Evolutionary conservation across 768 basidiomycete species (phyloP).

Genomic region (Suillus spraguei): DNA sequence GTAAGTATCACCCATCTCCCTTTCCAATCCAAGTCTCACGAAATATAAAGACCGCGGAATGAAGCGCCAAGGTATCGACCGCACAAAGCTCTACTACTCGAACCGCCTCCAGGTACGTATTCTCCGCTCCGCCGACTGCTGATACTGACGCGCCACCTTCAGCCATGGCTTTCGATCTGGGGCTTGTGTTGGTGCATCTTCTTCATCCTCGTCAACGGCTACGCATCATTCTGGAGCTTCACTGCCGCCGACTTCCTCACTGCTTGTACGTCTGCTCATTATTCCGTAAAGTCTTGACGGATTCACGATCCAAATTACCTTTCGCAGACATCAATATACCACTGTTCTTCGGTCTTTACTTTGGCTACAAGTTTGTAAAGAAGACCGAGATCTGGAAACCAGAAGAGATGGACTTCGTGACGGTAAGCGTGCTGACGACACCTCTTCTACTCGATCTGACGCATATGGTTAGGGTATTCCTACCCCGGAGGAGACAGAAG

Average conservation of each 20-base stretch:
- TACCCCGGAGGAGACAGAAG: slow-evolving; percentile 16
- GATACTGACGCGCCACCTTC: slow-evolving; percentile 22
- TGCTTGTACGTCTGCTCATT: slow-evolving; percentile 37
- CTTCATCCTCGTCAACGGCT: slow-evolving; percentile 61
- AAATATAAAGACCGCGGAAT: slow-evolving; percentile 58
- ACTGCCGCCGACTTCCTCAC: slow-evolving; percentile 53
- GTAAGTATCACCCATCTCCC: slow-evolving; percentile 39
- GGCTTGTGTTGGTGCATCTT: slow-evolving; percentile 62
- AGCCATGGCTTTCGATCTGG: slow-evolving; percentile 67
- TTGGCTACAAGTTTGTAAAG: slow-evolving; percentile 24
- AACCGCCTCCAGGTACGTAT: slow-evolving; percentile 46
- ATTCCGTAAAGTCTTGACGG: background rate
- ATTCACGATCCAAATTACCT: background rate
- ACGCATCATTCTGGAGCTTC: slow-evolving; percentile 63
- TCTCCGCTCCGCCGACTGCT: background rate
- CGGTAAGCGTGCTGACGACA: slow-evolving; percentile 41
- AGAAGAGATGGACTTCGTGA: slow-evolving; percentile 71
- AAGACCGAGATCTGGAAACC: slow-evolving; percentile 47
- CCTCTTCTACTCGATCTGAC: background rate
- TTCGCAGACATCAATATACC: slow-evolving; percentile 36
- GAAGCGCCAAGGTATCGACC: slow-evolving; percentile 68
- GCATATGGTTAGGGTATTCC: slow-evolving; percentile 13
- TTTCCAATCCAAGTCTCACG: background rate
- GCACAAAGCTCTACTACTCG: slow-evolving; percentile 61
- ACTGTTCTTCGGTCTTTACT: slow-evolving; percentile 24